Percentiles rank a stretch among this genome's conserved stretches.
Evolutionary conservation across 2,329 filamentous ascomycete species (phyloP).

Genomic region (Fusarium continuum): DNA sequence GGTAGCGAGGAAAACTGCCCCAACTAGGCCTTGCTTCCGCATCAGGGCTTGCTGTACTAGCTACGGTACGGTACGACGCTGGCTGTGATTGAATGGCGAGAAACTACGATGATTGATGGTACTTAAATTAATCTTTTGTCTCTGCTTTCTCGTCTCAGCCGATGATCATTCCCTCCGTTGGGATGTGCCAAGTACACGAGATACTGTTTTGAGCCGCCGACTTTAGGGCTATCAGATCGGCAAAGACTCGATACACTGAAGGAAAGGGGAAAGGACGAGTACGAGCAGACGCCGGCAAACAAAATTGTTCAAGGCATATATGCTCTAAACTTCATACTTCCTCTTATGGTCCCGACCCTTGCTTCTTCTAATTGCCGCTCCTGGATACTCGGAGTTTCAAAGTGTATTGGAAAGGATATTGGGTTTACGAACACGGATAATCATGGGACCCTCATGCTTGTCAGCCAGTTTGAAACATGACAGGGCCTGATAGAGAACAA

Average conservation of each 20-base stretch:
- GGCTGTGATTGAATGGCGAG: neutral
- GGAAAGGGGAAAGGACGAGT: neutral
- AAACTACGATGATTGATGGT: neutral
- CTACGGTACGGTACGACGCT: constrained; percentile 1
- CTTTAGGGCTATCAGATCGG: neutral
- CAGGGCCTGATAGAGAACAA: constrained; percentile 3
- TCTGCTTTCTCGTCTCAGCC: neutral
- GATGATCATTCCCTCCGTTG: constrained; percentile 6
- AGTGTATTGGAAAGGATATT: constrained; percentile 5
- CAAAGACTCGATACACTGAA: neutral
- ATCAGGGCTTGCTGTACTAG: constrained; percentile 4
- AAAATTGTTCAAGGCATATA: neutral
- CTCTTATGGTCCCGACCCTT: constrained; percentile 11
- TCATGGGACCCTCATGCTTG: constrained; percentile 16
- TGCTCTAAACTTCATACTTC: constrained; percentile 18
- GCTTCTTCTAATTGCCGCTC: constrained; percentile 17
- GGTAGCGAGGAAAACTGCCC: neutral
- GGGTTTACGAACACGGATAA: neutral
- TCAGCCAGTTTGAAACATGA: constrained; percentile 5
- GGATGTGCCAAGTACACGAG: constrained; percentile 13
- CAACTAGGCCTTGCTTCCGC: constrained; percentile 1
- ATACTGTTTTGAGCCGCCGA: constrained; percentile 19
- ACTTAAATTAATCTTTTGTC: neutral
- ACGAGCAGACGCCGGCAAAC: neutral
- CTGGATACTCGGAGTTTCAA: constrained; percentile 25